These are phyloP conservation scores for Brassica carinata DNA, from an alignment of 345 rosid species.

Conservation along the genomic window DNA sequence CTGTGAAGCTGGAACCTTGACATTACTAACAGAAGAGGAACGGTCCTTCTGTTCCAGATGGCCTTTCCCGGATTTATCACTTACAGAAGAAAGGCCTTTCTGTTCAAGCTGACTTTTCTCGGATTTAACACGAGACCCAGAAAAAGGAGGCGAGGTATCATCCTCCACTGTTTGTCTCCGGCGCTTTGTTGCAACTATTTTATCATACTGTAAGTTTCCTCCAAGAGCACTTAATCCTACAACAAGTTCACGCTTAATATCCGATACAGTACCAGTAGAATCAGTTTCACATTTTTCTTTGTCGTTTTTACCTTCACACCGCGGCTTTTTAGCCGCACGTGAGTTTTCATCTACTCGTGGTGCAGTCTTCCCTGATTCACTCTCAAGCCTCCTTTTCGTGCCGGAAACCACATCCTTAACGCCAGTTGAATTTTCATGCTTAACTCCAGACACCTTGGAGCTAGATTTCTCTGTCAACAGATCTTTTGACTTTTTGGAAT, in stretches of 20 bases:
- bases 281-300: slow-evolving; percentile 38
- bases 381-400: slow-evolving; percentile 50
- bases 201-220: slow-evolving; percentile 49
- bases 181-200: slow-evolving; percentile 68
- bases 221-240: slow-evolving; percentile 53
- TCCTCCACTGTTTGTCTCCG: slow-evolving; percentile 61
- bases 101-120: slow-evolving; percentile 35
- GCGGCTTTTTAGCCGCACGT: slow-evolving; percentile 58
- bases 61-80: slow-evolving; percentile 50
- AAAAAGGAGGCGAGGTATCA: slow-evolving; percentile 13
- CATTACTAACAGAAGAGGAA: slow-evolving; percentile 33
- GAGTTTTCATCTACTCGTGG: slow-evolving; percentile 42
- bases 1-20: slow-evolving; percentile 47
- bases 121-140: slow-evolving; percentile 24
- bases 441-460: slow-evolving; percentile 41
- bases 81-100: slow-evolving; percentile 41
- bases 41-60: slow-evolving; percentile 47
- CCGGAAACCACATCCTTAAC: slow-evolving; percentile 39
- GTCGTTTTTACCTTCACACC: slow-evolving; percentile 45
- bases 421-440: slow-evolving; percentile 29
- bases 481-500: slow-evolving; percentile 46
- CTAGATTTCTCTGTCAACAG: slow-evolving; percentile 40
- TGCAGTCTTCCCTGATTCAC: slow-evolving; percentile 50
- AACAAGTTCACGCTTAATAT: slow-evolving; percentile 43
- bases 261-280: slow-evolving; percentile 26